Evolutionary conservation across 2,329 filamentous ascomycete genomes (phyloP), one percentile per base, ranked within the genome.

Genomic region (Canariomyces notabilis): DNA sequence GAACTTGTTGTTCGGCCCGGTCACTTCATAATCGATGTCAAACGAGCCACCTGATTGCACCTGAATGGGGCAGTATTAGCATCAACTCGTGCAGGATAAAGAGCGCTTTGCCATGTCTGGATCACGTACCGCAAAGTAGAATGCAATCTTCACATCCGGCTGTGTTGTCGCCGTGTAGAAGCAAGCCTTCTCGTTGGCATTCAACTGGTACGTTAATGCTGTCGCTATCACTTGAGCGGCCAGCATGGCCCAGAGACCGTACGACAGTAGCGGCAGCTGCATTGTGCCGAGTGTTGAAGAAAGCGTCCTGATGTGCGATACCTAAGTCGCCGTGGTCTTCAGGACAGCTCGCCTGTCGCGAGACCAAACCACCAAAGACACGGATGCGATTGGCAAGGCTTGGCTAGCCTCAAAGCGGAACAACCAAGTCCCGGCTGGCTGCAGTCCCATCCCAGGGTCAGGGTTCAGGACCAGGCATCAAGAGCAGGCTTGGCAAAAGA

Each of bases 21-120:
- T 79, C 46, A 98, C 91, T 49, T 80, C 71, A 72, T 95, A 98
- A 67, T 97, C 89, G 69, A 98, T 79, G 74, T 98, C 93, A 71
- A 98, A 98, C 22, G 89, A 91, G 59, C 93, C 94, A 63, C 93
- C 93, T 7, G 90, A 91, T 94, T 98, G 93, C 37, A 96, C 90
- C 90, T 95, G 48, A 43, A 29, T 26, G 1, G n/a, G n/a, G 16
- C 19, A 29, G 7, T 14, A 26, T 57, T 8, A 57, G 50, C 33
- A 42, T 42, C 20, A 5, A 12, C 5, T 9, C 14, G 20, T 15
- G 15, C 19, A 11, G 6, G 8, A 15, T 14, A 8, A 4, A 15
- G 4, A n/a, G 23, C 9, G 23, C 6, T 4, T 44, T 8, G 16
- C n/a, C 20, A 5, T 4, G 11, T 21, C 20, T 6, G 23, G 44